Evolutionary conservation across 495 filamentous ascomycete species (phyloP).

Genomic region (Aspergillus steynii): DNA sequence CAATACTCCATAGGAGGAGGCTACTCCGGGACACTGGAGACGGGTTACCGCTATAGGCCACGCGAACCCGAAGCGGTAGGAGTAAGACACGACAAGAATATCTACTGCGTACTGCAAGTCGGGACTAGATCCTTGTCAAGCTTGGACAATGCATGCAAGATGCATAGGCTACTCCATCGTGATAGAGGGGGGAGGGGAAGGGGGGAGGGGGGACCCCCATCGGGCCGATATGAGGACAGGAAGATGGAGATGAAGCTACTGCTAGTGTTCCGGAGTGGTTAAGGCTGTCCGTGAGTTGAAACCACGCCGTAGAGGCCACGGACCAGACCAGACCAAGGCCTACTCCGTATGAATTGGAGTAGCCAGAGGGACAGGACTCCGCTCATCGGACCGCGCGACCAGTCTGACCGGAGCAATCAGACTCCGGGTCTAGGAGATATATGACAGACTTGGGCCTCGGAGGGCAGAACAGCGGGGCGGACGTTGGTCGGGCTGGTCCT

Average conservation of each 20-base stretch:
- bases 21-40: too few relatives aligned
- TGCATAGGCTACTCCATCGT: background rate
- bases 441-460: slow-evolving; percentile 1
- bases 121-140: background rate
- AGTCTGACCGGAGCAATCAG: slow-evolving; percentile 1
- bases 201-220: background rate
- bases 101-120: background rate
- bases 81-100: background rate
- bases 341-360: too few relatives aligned
- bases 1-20: background rate
- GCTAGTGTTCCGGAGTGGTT: too few relatives aligned
- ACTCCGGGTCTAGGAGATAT: background rate
- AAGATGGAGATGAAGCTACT: background rate
- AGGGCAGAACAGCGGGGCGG: slow-evolving; percentile 19
- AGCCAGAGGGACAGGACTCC: background rate
- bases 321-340: too few relatives aligned
- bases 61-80: background rate
- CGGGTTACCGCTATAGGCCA: too few relatives aligned
- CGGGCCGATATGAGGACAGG: slow-evolving; percentile 1
- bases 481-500: slow-evolving; percentile 18
- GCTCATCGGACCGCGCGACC: slow-evolving; percentile 7
- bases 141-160: slow-evolving; percentile 1
- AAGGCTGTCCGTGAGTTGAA: too few relatives aligned
- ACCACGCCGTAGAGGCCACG: too few relatives aligned
- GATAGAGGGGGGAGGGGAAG: background rate